Evolutionary conservation across 1,139 yeast species (phyloP).

Genomic region (Yamadazyma conglobata): DNA sequence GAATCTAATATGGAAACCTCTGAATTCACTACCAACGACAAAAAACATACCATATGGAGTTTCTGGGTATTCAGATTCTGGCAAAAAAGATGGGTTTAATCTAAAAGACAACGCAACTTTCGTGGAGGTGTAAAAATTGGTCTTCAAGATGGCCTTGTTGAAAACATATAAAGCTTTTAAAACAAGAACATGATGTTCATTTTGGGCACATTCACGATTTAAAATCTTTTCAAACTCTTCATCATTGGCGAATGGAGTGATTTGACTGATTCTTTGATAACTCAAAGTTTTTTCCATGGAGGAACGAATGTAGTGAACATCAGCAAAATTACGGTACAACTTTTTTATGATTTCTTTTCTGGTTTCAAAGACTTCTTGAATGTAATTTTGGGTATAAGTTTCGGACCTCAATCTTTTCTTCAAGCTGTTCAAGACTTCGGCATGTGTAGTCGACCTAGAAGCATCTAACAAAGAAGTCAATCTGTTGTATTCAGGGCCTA

Average conservation of each 20-base stretch:
- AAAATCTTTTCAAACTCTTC: slow-evolving; percentile 71
- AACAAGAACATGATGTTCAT: slow-evolving; percentile 75
- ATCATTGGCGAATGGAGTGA: slow-evolving; percentile 71
- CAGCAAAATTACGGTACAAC: slow-evolving; percentile 89
- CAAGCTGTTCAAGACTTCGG: slow-evolving; percentile 74
- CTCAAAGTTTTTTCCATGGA: slow-evolving; percentile 79
- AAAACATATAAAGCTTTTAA: slow-evolving; percentile 79
- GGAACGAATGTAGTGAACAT: slow-evolving; percentile 76
- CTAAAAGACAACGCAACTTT: slow-evolving; percentile 95
- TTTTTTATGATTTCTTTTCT: slow-evolving; percentile 75
- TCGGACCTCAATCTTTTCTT: slow-evolving; percentile 91
- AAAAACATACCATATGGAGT: slow-evolving; percentile 93
- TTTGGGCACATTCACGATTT: slow-evolving; percentile 72
- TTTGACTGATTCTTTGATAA: slow-evolving; percentile 79
- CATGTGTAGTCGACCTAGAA: slow-evolving; percentile 56
- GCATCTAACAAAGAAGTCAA: slow-evolving; percentile 63
- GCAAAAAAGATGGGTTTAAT: slow-evolving; percentile 81
- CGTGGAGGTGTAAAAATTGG: slow-evolving; percentile 90
- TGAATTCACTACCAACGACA: slow-evolving; percentile 92
- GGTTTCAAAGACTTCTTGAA: slow-evolving; percentile 69
- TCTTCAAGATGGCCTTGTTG: slow-evolving; percentile 84
- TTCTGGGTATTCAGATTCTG: slow-evolving; percentile 83
- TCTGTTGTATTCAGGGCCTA: slow-evolving; percentile 85
- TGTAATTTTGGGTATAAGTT: slow-evolving; percentile 85
- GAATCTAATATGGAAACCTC: slow-evolving; percentile 96